A percentile compares a stretch with the other conserved stretches of the same genome.
phyloP scores from a whole-genome alignment of 1,284 basidiomycete genomes.

The Austropuccinia psidii region DNA sequence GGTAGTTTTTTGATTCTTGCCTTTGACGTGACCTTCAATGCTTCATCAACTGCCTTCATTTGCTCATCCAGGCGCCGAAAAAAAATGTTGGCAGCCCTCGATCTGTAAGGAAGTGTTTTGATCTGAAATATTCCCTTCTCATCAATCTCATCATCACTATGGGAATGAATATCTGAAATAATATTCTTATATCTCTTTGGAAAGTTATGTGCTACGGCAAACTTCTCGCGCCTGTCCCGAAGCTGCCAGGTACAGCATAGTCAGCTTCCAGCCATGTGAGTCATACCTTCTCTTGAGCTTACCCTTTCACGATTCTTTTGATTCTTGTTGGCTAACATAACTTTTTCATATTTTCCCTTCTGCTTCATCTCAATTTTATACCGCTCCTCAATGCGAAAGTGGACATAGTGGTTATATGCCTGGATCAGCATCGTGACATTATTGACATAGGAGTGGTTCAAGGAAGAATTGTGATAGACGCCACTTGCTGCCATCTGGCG shows the following conservation, averaged over 20 bases:
- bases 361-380: constrained; percentile 16
- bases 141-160: constrained; percentile 5
- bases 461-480: constrained; percentile 2
- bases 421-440: not conserved
- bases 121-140: not conserved
- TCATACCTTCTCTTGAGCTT: not conserved
- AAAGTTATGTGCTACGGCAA: not conserved
- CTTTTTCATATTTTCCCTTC: not conserved
- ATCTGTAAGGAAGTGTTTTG: constrained; percentile 12
- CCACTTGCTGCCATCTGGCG: not conserved
- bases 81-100: not conserved
- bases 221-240: not conserved
- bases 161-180: not conserved
- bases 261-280: not conserved
- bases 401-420: constrained; percentile 20
- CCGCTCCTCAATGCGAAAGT: not conserved
- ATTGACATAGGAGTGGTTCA: not conserved
- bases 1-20: not conserved
- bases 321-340: not conserved
- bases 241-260: not conserved
- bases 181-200: not conserved
- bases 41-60: not conserved
- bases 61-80: not conserved
- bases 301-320: not conserved
- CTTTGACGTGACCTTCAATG: not conserved